Percentiles rank a stretch among this genome's conserved stretches.
Conservation (phyloP, 2,329 filamentous ascomycete species). For the Drechslerella dactyloides region DNA sequence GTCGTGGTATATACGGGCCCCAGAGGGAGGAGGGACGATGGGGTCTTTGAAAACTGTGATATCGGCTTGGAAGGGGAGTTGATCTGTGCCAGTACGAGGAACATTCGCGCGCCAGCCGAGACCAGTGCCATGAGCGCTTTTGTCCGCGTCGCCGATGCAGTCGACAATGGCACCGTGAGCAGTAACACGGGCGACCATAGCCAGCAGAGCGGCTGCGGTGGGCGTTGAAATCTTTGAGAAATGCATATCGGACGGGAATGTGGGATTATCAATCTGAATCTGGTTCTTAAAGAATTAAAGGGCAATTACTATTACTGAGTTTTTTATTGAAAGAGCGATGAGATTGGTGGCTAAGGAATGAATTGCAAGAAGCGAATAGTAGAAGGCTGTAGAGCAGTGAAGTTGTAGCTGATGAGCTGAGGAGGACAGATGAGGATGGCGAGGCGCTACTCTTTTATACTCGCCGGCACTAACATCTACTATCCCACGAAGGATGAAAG, state of each 20-base stretch:
- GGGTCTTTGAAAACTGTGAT: constrained; percentile 91
- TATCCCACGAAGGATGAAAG: no score
- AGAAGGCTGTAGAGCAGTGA: neutral
- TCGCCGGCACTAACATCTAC: neutral
- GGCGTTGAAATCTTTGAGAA: neutral
- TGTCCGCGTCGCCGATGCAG: neutral
- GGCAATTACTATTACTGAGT: neutral
- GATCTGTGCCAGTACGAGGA: no score
- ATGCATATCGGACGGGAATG: neutral
- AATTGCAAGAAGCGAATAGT: neutral
- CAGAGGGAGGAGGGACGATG: constrained; percentile 73
- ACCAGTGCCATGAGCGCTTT: neutral
- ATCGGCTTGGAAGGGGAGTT: constrained; percentile 82
- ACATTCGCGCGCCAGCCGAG: neutral
- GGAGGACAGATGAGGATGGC: neutral
- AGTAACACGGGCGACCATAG: neutral
- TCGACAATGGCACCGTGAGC: neutral
- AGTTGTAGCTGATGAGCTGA: neutral
- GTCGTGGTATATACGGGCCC: constrained; percentile 77
- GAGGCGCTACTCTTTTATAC: neutral
- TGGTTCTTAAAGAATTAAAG: neutral
- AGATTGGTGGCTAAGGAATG: no score
- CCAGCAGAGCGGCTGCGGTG: neutral
- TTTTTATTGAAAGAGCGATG: neutral
- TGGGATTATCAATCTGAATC: neutral